These are phyloP conservation scores for Polychytrium aggregatum DNA, from an alignment of 192 early-diverging fungal species.

Conservation along the genomic window DNA sequence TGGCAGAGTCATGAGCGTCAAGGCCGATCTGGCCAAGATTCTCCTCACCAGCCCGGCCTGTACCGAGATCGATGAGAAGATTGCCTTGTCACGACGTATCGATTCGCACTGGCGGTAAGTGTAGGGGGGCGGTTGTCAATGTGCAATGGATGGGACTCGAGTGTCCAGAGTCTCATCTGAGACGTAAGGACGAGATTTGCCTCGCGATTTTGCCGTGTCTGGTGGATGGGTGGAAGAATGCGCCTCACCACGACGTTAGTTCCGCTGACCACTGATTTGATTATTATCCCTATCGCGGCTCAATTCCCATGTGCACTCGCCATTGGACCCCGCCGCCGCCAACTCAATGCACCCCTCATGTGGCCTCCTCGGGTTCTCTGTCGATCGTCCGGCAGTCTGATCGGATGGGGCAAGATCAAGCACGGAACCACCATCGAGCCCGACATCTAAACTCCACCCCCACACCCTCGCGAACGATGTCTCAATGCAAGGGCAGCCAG, in stretches of 20 bases:
- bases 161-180: not conserved
- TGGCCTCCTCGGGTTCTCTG: too few species aligned
- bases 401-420: constrained; percentile 97
- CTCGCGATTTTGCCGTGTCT: constrained; percentile 1
- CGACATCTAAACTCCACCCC: too few species aligned
- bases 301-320: too few species aligned
- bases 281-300: too few species aligned
- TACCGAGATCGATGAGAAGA: constrained; percentile 91
- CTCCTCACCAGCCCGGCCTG: constrained; percentile 80
- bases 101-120: constrained; percentile 93
- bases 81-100: constrained; percentile 90
- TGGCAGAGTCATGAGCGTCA: constrained; percentile 87
- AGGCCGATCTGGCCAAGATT: constrained; percentile 91
- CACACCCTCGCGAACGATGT: too few species aligned
- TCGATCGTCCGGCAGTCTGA: constrained; percentile 70
- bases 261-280: too few species aligned
- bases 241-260: too few species aligned
- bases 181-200: constrained; percentile 1
- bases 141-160: not conserved
- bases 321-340: too few species aligned
- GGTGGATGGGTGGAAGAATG: too few species aligned
- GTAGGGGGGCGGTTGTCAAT: not conserved
- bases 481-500: too few species aligned
- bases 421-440: constrained; percentile 66
- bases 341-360: too few species aligned